Base-by-base conservation (phyloP, 208 protist genomes). In the Leishmania tarentolae region DNA sequence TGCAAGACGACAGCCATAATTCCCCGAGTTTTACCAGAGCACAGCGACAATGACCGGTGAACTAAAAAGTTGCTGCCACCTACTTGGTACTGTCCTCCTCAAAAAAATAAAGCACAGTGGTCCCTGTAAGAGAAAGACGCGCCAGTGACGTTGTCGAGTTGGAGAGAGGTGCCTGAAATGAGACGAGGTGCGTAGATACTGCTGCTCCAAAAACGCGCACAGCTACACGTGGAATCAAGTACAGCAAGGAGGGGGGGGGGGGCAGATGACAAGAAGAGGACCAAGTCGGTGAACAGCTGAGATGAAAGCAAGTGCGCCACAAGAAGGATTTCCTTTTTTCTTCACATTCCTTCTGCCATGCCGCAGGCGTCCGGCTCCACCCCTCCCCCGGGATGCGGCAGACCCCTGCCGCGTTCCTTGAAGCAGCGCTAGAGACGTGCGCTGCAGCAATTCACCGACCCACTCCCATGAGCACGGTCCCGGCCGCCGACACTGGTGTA, bases 1-100 rank as follows among this genome's bases (percentile, higher is more conserved):
- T 93, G 90, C 52, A 97, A 72, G 15, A 95, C 87, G 72, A 95
- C 91, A 2, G 92, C 88, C 94, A 97, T 91, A 50, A 35, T 19
- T 73, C 44, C 8, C 42, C 50, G 28, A 21, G 24, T n/a, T 52
- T n/a, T 35, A 28, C 69, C 24, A 31, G 56, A 61, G 28, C 19
- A 57, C 53, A 13, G 53, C 53, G 42, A 6, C 17, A 7, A 72
- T n/a, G 66, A 52, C 13, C 46, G 11, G 69, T 8, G 28, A 50
- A 53, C 4, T 21, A 71, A n/a, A 17, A 46, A 40, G 15, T 31
- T 3, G 66, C 19, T n/a, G 40, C n/a, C 24, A 42, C 40, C 66
- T 44, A 47, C 65, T 47, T 42, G 9, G 40, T 47, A 0, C 8
- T 71, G 17, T 24, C 35, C 15, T 17, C 21, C 21, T 21, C 40